Conservation (phyloP, 1,284 basidiomycete genomes). For the Ganoderma sinense region DNA sequence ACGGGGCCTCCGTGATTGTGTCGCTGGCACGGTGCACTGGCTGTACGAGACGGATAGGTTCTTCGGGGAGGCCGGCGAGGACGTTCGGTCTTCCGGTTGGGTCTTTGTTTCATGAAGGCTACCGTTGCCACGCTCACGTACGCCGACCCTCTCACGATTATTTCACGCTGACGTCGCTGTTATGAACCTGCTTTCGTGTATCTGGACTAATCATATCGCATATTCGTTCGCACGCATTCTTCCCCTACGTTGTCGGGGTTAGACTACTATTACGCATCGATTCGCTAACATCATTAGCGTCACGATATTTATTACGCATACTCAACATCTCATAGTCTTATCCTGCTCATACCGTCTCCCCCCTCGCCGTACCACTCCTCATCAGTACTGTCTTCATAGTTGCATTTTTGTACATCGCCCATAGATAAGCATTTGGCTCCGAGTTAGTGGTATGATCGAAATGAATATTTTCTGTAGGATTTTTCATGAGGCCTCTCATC, state of each 20-base stretch:
- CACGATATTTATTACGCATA: constrained; percentile 8
- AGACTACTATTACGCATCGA: constrained; percentile 13
- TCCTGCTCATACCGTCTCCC: not conserved
- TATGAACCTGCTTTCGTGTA: not conserved
- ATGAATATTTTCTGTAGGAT: constrained; percentile 5
- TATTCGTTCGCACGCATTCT: constrained; percentile 14
- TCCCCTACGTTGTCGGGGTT: not conserved
- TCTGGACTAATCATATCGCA: constrained; percentile 10
- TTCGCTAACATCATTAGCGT: not conserved
- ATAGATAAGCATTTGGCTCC: constrained; percentile 8
- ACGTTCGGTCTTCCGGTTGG: constrained; percentile 70
- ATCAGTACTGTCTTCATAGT: constrained; percentile 16
- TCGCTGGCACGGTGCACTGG: constrained; percentile 64
- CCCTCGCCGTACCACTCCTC: constrained; percentile 3
- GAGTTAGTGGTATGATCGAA: constrained; percentile 2
- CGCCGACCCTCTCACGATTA: constrained; percentile 2
- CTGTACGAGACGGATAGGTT: constrained; percentile 65
- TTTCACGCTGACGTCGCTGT: constrained; percentile 2
- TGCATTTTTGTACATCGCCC: constrained; percentile 18
- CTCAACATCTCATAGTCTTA: not conserved
- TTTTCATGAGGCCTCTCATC: not conserved
- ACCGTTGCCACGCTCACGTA: not conserved
- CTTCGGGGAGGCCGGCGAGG: constrained; percentile 61
- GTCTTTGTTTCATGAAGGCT: constrained; percentile 51
- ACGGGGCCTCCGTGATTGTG: constrained; percentile 56